These are phyloP conservation scores for Tephrocybe sp. DNA, from an alignment of 768 basidiomycete genomes.

Conservation along the genomic window DNA sequence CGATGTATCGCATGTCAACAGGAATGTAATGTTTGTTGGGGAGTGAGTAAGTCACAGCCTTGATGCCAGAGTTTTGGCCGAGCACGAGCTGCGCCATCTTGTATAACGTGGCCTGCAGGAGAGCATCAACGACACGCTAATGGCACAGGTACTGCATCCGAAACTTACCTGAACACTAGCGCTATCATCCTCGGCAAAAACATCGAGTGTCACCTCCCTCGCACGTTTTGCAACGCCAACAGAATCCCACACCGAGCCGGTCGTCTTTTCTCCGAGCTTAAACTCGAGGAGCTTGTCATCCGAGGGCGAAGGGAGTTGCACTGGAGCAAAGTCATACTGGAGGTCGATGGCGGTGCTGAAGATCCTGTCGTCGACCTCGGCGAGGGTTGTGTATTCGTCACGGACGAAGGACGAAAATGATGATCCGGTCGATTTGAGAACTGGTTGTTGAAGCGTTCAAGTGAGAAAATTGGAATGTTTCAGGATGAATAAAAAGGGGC, in stretches of 20 bases:
- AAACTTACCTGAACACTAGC: constrained; percentile 83
- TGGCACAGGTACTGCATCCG: neutral
- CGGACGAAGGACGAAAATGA: constrained; percentile 78
- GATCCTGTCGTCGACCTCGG: constrained; percentile 83
- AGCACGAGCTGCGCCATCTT: constrained; percentile 83
- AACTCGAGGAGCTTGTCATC: constrained; percentile 59
- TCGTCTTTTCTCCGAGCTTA: constrained; percentile 32
- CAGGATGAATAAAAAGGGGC: neutral
- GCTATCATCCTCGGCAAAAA: constrained; percentile 86
- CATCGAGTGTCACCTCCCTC: constrained; percentile 66
- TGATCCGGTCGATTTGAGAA: constrained; percentile 89
- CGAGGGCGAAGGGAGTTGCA: constrained; percentile 44
- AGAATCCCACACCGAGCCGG: constrained; percentile 61
- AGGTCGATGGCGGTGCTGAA: constrained; percentile 89
- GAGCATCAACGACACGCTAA: neutral
- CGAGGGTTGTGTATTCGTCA: constrained; percentile 89
- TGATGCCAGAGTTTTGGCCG: constrained; percentile 58
- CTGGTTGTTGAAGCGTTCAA: constrained; percentile 33
- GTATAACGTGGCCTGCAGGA: constrained; percentile 85
- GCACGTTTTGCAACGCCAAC: constrained; percentile 51
- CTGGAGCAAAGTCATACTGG: constrained; percentile 58
- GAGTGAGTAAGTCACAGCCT: constrained; percentile 66
- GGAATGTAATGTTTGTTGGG: constrained; percentile 97
- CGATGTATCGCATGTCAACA: constrained; percentile 77
- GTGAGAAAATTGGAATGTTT: neutral